Evolutionary conservation across 2,329 filamentous ascomycete species (phyloP), one percentile per base, ranked within the genome.

Genomic region (Thielaviopsis populi): DNA sequence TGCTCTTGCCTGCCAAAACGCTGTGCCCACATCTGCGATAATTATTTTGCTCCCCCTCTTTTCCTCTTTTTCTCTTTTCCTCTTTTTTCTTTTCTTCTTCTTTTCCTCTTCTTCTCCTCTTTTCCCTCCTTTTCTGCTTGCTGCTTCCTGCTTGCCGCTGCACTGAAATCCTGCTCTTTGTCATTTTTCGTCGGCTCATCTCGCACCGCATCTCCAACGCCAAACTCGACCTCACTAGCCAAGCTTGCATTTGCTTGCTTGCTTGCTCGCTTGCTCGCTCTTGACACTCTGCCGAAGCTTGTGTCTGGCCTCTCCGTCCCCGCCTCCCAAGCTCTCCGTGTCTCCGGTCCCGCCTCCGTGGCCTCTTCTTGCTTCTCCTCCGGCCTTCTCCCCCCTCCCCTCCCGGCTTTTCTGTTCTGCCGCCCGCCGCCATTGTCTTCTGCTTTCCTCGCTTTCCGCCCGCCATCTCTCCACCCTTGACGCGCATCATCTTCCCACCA

Each of bases 401-500:
- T 13, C 24, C 59, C 27, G 24, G 59, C 59, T 61, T 19, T 24
- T 8, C 27, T 33, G 40, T 5, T 24, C 40, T n/a, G 8, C n/a
- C 59, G 7, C 30, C 59, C 19, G 13, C 17, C 19, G 30, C 40
- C 24, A 33, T 46, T 6, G 41, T 27, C 24, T 33, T 43, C 24
- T 33, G n/a, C 58, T 41, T 42, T 37, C 33, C 50, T 24, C 19
- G 11, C n/a, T 56, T 33, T 43, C 24, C 37, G 24, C 42, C 27
- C 17, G n/a, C 8, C 41, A 56, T 22, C 30, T 42, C 61, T 58
- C 27, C 46, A 30, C 27, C 46, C 53, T 54, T 61, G 43, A 30
- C 15, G 58, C 58, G 10, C 33, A 53, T 60, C 33, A 53, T 60
- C 48, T 46, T 46, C 46, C 42, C 61, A 59, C 46, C 54, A 74